Percentiles rank a stretch among this genome's conserved stretches.
These are phyloP conservation scores for Yarrowia divulgata DNA, from an alignment of 805 yeast species.

Conservation along the genomic window DNA sequence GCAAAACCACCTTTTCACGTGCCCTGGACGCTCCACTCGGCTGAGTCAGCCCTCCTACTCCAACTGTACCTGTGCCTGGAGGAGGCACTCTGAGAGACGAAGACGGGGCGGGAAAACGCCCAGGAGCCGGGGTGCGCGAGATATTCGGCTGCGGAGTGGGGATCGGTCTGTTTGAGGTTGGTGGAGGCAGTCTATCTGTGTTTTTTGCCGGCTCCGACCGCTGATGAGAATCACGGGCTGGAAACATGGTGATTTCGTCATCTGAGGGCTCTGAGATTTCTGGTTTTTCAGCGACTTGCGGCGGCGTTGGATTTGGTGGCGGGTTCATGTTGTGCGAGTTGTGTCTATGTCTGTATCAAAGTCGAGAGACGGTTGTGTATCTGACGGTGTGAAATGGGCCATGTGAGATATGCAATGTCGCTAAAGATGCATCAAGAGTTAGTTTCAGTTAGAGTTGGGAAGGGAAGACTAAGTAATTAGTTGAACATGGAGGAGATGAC, in stretches of 20 bases:
- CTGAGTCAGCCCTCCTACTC: constrained; percentile 12
- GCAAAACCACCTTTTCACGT: constrained; percentile 65
- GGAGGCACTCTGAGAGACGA: constrained; percentile 28
- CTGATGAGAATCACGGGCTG: constrained; percentile 33
- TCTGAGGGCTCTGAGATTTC: background rate
- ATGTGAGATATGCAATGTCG: background rate
- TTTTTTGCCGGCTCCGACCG: background rate
- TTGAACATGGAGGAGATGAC: too few species aligned
- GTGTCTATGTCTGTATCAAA: background rate
- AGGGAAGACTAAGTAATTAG: background rate
- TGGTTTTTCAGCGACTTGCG: background rate
- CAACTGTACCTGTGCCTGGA: constrained; percentile 20
- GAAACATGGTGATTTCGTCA: constrained; percentile 33
- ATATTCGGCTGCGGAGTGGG: constrained; percentile 32
- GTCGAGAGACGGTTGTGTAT: background rate
- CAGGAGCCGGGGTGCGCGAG: constrained; percentile 3
- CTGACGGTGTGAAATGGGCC: background rate
- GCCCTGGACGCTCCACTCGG: constrained; percentile 26
- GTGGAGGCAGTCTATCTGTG: constrained; percentile 13
- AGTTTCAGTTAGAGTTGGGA: background rate
- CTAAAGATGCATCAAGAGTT: constrained; percentile 1
- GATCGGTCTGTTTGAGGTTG: constrained; percentile 24
- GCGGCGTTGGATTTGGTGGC: background rate
- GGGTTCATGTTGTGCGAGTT: background rate
- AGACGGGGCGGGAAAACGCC: constrained; percentile 23